Percentiles rank a stretch among this genome's conserved stretches.
Evolutionary conservation across 805 yeast genomes (phyloP).

Genomic region (Wickerhamiella alocasiicola): DNA sequence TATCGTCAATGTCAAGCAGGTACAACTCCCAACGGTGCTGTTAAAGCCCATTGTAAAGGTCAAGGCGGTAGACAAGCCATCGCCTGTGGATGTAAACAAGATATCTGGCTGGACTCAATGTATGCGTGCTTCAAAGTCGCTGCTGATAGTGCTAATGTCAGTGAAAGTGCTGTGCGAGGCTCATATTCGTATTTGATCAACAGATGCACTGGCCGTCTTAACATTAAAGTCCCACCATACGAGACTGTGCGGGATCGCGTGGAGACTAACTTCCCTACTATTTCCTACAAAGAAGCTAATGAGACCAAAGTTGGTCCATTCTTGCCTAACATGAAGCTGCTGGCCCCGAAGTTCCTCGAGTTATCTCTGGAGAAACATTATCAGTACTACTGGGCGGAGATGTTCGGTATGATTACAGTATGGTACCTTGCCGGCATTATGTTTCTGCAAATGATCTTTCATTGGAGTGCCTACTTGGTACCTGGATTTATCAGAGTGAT

Average conservation of each 20-base stretch:
- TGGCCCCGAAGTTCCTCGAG: neutral
- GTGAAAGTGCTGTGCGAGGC: neutral
- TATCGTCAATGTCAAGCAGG: conserved; percentile 2
- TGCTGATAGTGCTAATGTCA: neutral
- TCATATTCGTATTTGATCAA: conserved; percentile 1
- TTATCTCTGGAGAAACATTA: neutral
- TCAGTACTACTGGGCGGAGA: neutral
- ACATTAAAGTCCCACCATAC: neutral
- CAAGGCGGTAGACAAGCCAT: neutral
- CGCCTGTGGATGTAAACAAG: neutral
- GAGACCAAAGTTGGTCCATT: conserved; percentile 1
- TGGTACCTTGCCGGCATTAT: conserved; percentile 4
- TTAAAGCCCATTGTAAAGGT: neutral
- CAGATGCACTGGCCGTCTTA: neutral
- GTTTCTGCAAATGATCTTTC: neutral
- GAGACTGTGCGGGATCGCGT: neutral
- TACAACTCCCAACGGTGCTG: neutral
- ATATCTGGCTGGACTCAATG: neutral
- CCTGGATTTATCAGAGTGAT: neutral
- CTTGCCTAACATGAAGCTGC: neutral
- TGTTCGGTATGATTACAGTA: neutral
- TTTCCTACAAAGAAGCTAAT: neutral
- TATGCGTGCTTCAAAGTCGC: conserved; percentile 2
- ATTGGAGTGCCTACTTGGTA: conserved; percentile 1
- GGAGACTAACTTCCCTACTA: conserved; percentile 3